phyloP scores from a whole-genome alignment of 257 asterid species.

The Solanum pennellii region DNA sequence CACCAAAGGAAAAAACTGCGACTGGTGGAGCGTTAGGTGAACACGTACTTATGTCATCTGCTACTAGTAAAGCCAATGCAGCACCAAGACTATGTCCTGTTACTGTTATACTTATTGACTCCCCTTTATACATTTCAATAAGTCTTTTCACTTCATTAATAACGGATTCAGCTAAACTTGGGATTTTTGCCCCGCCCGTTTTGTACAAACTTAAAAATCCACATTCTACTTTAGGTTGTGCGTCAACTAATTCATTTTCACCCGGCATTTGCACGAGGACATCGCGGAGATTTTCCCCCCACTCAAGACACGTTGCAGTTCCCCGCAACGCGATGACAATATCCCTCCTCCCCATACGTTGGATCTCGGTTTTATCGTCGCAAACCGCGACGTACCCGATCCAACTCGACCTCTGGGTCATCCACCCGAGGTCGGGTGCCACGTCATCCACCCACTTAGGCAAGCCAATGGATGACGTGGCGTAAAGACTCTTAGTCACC shows the following conservation, averaged over 20 bases:
- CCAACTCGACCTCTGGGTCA: conserved; percentile 92
- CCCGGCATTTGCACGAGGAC: conserved; percentile 37
- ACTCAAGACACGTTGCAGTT: conserved; percentile 89
- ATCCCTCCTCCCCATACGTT: conserved; percentile 86
- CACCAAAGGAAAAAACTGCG: conserved; percentile 79
- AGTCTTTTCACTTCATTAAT: conserved; percentile 50
- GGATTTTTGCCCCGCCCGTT: conserved; percentile 59
- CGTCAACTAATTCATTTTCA: neutral
- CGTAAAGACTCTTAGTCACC: conserved; percentile 67
- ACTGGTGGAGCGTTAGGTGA: conserved; percentile 43
- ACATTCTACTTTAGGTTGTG: conserved; percentile 52
- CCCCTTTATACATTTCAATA: conserved; percentile 63
- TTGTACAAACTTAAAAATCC: conserved; percentile 55
- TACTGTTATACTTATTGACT: conserved; percentile 65
- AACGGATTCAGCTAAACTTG: conserved; percentile 63
- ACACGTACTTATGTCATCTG: conserved; percentile 48
- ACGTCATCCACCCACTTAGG: conserved; percentile 75
- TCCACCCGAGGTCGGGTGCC: conserved; percentile 95
- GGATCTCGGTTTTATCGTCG: conserved; percentile 55
- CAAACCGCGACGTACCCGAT: conserved; percentile 85
- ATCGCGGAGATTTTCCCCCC: conserved; percentile 74
- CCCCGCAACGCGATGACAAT: conserved; percentile 81
- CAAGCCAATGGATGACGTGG: conserved; percentile 68
- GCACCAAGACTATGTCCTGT: conserved; percentile 94
- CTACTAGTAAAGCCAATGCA: conserved; percentile 66